phyloP scores from a whole-genome alignment of 2,329 filamentous ascomycete species.

The Xylariales sp. region DNA sequence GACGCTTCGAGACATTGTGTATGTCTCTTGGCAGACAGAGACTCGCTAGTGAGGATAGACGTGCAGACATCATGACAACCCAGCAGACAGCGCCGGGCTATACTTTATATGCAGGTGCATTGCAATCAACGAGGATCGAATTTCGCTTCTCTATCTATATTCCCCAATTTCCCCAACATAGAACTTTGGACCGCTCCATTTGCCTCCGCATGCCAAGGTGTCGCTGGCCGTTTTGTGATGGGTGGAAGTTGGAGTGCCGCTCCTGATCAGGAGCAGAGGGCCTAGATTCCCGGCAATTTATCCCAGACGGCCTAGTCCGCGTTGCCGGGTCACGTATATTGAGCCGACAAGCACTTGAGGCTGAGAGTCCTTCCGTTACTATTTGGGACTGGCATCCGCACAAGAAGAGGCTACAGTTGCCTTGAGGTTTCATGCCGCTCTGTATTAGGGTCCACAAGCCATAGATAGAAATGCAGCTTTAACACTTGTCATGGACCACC shows the following conservation, averaged over 20 bases:
- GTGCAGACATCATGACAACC: background rate
- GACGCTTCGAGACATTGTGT: constrained; percentile 20
- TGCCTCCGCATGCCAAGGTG: constrained; percentile 14
- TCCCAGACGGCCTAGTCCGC: constrained; percentile 6
- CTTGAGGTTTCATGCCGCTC: too few relatives aligned
- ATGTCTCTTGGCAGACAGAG: background rate
- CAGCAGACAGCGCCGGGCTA: background rate
- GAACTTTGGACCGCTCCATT: background rate
- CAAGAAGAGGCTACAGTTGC: background rate
- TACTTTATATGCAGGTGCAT: background rate
- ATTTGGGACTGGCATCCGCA: background rate
- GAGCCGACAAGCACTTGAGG: background rate
- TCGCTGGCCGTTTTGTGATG: constrained; percentile 16
- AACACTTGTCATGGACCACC: too few relatives aligned
- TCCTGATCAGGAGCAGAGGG: constrained; percentile 3
- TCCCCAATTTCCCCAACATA: constrained; percentile 10
- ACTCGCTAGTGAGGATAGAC: background rate
- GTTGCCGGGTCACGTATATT: background rate
- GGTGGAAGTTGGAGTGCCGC: constrained; percentile 17
- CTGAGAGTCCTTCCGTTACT: background rate
- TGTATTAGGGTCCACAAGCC: too few relatives aligned
- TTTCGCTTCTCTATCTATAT: constrained; percentile 8
- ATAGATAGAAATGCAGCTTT: too few relatives aligned
- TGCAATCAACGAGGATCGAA: background rate
- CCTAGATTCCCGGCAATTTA: constrained; percentile 9